Percentiles rank a stretch among this genome's conserved stretches.
Evolutionary conservation across 257 asterid genomes (phyloP).

Genomic region (Voacanga thouarsii): DNA sequence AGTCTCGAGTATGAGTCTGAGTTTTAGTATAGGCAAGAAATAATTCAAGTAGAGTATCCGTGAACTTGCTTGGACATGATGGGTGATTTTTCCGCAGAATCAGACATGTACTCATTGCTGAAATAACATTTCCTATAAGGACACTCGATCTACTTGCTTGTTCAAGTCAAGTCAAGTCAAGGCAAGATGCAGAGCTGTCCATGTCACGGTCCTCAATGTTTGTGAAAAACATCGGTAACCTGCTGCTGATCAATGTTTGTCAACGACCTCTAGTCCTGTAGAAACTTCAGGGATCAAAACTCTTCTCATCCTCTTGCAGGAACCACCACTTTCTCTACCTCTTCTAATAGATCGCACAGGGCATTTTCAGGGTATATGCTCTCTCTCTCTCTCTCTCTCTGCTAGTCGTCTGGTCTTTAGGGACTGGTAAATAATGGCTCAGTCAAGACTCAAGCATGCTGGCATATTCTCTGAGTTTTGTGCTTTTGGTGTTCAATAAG

Average conservation of each 20-base stretch:
- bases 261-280: neutral
- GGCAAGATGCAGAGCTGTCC: slow-evolving; percentile 2
- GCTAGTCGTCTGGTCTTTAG: no score
- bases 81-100: neutral
- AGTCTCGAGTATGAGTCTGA: no score
- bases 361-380: neutral
- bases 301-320: neutral
- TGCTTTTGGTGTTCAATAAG: no score
- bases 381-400: neutral
- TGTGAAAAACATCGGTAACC: neutral
- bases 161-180: slow-evolving; percentile 1
- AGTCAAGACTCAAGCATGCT: no score
- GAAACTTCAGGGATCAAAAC: neutral
- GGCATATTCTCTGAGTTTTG: no score
- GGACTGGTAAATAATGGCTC: no score
- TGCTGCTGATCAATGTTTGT: neutral
- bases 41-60: slow-evolving; percentile 6
- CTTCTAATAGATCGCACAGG: neutral
- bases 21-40: slow-evolving; percentile 2
- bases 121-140: neutral
- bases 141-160: neutral
- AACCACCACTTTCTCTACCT: neutral
- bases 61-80: neutral
- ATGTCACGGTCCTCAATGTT: neutral
- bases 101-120: neutral